phyloP scores from a whole-genome alignment of 2,329 filamentous ascomycete genomes.

The Alternaria sp. region DNA sequence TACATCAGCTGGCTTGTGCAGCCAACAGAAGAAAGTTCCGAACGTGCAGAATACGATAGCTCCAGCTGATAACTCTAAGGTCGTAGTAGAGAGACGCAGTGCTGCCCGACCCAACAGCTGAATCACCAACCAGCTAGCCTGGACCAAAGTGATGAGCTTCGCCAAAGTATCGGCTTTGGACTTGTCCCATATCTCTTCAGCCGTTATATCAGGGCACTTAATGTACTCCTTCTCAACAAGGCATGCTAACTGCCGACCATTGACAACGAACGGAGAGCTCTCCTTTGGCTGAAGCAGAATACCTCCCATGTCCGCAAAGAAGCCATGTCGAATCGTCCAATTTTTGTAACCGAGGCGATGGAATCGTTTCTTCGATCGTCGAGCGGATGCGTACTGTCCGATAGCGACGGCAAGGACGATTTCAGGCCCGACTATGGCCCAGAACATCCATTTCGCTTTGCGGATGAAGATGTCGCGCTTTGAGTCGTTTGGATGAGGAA shows the following conservation, averaged over 20 bases:
- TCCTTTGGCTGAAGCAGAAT: neutral
- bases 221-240: neutral
- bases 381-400: neutral
- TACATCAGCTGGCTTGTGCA: neutral
- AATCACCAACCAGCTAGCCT: neutral
- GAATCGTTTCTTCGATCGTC: neutral
- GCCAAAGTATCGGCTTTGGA: neutral
- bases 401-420: neutral
- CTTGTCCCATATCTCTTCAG: neutral
- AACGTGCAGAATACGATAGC: neutral
- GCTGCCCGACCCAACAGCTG: neutral
- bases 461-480: neutral
- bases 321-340: neutral
- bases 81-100: neutral
- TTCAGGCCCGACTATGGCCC: neutral
- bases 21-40: neutral
- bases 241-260: neutral
- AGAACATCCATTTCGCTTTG: neutral
- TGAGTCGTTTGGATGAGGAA: neutral
- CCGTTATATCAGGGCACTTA: no score
- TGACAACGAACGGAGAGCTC: neutral
- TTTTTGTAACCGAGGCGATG: neutral
- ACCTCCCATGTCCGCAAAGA: neutral
- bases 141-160: neutral
- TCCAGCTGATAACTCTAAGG: neutral